Percentiles rank a stretch among this genome's conserved stretches.
These are phyloP conservation scores for Ustilago tritici DNA, from an alignment of 1,284 basidiomycete species.

Conservation along the genomic window DNA sequence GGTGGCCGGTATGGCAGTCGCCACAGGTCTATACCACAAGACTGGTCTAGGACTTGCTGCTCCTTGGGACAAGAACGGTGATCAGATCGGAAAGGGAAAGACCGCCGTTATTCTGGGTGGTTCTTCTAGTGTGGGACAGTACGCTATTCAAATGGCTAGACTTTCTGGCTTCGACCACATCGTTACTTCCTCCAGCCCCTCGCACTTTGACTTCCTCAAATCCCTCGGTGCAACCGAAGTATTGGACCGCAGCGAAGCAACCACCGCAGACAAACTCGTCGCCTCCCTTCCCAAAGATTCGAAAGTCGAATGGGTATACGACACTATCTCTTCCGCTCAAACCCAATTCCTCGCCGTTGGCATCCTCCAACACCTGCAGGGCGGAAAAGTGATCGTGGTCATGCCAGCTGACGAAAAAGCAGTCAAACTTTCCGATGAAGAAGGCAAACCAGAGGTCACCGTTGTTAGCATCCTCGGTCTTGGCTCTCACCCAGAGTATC, in stretches of 20 bases:
- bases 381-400: conserved; percentile 42
- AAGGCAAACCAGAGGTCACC: conserved; percentile 6
- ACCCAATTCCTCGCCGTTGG: conserved; percentile 48
- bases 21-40: conserved; percentile 53
- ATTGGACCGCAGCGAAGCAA: conserved; percentile 43
- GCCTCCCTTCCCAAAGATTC: conserved; percentile 10
- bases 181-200: conserved; percentile 46
- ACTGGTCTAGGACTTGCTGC: conserved; percentile 24
- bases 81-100: conserved; percentile 43
- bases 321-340: conserved; percentile 46
- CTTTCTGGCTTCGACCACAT: conserved; percentile 55
- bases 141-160: conserved; percentile 58
- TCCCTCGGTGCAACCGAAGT: conserved; percentile 46
- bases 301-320: conserved; percentile 39
- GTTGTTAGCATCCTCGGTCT: conserved; percentile 31
- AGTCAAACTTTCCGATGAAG: background rate
- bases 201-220: conserved; percentile 47
- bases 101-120: conserved; percentile 59
- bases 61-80: conserved; percentile 55
- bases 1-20: conserved; percentile 44
- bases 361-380: conserved; percentile 41
- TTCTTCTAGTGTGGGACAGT: conserved; percentile 53
- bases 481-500: conserved; percentile 30
- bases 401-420: conserved; percentile 28
- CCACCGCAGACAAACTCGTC: conserved; percentile 26